These are phyloP conservation scores for Hygrophila difformis DNA, from an alignment of 257 asterid genomes.

Conservation along the genomic window DNA sequence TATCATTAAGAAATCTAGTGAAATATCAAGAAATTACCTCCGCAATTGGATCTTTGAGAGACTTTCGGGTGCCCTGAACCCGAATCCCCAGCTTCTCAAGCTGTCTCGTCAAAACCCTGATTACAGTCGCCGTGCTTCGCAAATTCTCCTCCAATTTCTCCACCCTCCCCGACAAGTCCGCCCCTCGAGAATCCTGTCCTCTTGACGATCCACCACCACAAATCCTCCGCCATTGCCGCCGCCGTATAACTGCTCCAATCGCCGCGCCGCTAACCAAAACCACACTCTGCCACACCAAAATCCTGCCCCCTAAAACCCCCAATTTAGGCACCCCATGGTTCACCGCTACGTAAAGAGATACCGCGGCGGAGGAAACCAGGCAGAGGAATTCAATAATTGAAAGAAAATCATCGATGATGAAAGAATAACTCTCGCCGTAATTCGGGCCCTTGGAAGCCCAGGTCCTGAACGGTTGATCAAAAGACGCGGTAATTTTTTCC, in stretches of 20 bases:
- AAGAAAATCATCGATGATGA: conserved; percentile 46
- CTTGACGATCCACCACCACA: conserved; percentile 36
- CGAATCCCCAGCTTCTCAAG: conserved; percentile 80
- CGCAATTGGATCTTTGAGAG: conserved; percentile 65
- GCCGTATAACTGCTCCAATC: conserved; percentile 64
- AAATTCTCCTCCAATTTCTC: conserved; percentile 76
- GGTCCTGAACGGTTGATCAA: conserved; percentile 17
- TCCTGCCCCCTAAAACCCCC: conserved; percentile 31
- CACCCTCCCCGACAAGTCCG: conserved; percentile 56
- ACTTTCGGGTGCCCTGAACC: conserved; percentile 50
- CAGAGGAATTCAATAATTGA: conserved; percentile 51
- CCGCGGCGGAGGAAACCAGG: conserved; percentile 45
- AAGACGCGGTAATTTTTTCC: conserved; percentile 25
- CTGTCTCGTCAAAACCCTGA: conserved; percentile 69
- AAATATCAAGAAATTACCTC: conserved; percentile 35
- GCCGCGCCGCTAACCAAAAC: conserved; percentile 42
- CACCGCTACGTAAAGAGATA: conserved; percentile 37
- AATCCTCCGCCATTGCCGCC: conserved; percentile 81
- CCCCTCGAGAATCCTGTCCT: conserved; percentile 22
- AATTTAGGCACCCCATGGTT: conserved; percentile 28
- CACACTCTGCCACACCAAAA: conserved; percentile 62
- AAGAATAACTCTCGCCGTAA: conserved; percentile 9
- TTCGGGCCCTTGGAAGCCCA: conserved; percentile 14
- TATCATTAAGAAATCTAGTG: no score
- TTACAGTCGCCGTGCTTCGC: conserved; percentile 44